These are phyloP conservation scores for Tylopilus orsonianus DNA, from an alignment of 1,284 basidiomycete genomes.

Conservation along the genomic window DNA sequence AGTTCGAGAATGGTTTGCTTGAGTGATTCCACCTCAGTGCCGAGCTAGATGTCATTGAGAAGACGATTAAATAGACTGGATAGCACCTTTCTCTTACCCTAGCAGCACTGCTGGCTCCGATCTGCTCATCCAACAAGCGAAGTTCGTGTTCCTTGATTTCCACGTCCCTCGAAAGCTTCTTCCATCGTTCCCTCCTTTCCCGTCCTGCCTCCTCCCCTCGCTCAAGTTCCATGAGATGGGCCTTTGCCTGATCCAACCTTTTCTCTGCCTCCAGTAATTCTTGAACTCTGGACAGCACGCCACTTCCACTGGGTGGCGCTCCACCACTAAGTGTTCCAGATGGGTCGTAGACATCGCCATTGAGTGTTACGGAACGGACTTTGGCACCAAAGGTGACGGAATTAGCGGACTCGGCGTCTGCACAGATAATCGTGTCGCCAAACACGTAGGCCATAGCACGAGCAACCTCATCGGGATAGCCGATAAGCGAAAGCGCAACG, in stretches of 20 bases:
- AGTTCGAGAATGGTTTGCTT: conserved; percentile 71
- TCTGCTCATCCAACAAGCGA: conserved; percentile 79
- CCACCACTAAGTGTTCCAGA: conserved; percentile 94
- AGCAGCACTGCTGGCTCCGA: conserved; percentile 87
- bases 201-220: conserved; percentile 55
- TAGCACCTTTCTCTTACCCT: conserved; percentile 51
- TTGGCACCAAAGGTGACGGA: conserved; percentile 80
- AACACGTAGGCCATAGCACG: conserved; percentile 95
- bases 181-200: conserved; percentile 70
- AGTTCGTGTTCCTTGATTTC: conserved; percentile 92
- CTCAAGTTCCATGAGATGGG: conserved; percentile 56
- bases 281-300: conserved; percentile 84
- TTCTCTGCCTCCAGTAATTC: conserved; percentile 65
- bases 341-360: conserved; percentile 97
- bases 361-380: conserved; percentile 86
- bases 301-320: conserved; percentile 75
- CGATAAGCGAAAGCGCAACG: conserved; percentile 85
- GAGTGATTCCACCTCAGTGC: conserved; percentile 75
- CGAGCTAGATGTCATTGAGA: conserved; percentile 52
- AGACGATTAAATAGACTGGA: neutral
- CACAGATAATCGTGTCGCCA: conserved; percentile 90
- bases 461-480: conserved; percentile 82
- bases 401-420: conserved; percentile 88
- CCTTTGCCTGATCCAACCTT: conserved; percentile 55
- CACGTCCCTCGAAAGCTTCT: conserved; percentile 64